Evolutionary conservation across 345 rosid genomes (phyloP), one percentile per base, ranked within the genome.

Genomic region (Gossypium herbaceum): DNA sequence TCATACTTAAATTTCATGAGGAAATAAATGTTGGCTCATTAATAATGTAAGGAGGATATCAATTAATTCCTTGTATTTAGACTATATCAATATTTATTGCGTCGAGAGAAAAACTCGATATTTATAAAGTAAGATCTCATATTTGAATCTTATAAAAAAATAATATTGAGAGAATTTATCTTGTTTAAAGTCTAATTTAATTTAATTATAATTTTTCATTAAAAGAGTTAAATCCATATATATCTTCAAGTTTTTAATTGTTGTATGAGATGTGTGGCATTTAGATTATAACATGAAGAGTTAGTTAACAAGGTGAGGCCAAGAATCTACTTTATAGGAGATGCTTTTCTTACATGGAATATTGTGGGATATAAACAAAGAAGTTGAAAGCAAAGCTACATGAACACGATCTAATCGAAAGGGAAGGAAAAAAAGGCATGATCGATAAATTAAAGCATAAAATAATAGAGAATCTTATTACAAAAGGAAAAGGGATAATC

Each of bases 401-500:
- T 68, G 59, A 16, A 68, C 44, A 68, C 2, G 15, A 27, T 68
- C 59, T 9, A 48, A 55, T 55, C 24, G 22, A 55, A 55, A 10
- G 6, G 61, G 41, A 34, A 34, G 41, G 39, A 34, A 4, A 68
- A 68, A 69, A 74, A 70, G 74, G 71, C 77, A 71, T 8, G 9
- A 16, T 12, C 6, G 24, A 50, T 59, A 27, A 16, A 68, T 50
- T 50, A 68, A 50, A 25, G 73, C 43, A 68, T 25, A 68, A 50
- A 68, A 68, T 16, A 8, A 59, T 3, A 73, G 54, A 69, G 79
- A 80, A 73, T 78, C 77, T 69, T 41, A 43, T 73, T 47, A 44
- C 63, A 29, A 56, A 73, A 77, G 77, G 77, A 48, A 78, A 76
- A 76, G 15, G 70, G 22, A 47, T 52, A 70, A 73, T 71, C 52